Conservation (phyloP, 305 asterid genomes). For the Rubia peregrina region DNA sequence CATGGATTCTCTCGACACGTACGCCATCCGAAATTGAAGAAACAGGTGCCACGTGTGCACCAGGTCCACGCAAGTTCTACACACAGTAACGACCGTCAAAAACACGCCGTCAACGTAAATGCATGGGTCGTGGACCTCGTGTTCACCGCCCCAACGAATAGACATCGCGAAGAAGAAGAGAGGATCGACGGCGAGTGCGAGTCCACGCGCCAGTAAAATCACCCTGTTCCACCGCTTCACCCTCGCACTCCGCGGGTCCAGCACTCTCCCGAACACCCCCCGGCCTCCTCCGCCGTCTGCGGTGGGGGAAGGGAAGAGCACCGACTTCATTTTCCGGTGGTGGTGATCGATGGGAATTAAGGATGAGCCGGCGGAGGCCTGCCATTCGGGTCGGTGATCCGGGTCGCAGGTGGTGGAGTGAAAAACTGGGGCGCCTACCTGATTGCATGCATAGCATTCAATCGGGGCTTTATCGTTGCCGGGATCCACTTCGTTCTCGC, state of each 20-base stretch:
- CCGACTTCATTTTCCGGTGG: conserved; percentile 12
- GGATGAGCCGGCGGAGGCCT: conserved; percentile 85
- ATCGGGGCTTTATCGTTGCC: conserved; percentile 16
- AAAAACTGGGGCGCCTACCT: conserved; percentile 73
- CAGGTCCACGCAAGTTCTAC: conserved; percentile 73
- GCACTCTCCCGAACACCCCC: conserved; percentile 34
- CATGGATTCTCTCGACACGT: conserved; percentile 78
- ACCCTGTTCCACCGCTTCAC: conserved; percentile 84
- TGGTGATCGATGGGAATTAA: conserved; percentile 53
- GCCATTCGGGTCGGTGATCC: conserved; percentile 71
- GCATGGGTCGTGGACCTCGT: conserved; percentile 66
- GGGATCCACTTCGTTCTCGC: background rate
- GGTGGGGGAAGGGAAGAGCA: background rate
- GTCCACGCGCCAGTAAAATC: conserved; percentile 73
- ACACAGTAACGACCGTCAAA: conserved; percentile 51
- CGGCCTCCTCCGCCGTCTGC: background rate
- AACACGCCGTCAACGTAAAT: conserved; percentile 58
- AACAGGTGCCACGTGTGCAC: conserved; percentile 68
- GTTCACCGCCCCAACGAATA: conserved; percentile 43
- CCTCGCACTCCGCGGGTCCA: conserved; percentile 78
- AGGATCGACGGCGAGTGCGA: conserved; percentile 88
- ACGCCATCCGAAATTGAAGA: conserved; percentile 82
- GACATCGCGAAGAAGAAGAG: conserved; percentile 80
- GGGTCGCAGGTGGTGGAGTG: conserved; percentile 89
- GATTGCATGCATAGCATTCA: conserved; percentile 87